phyloP scores from a whole-genome alignment of 2,329 filamentous ascomycete genomes.

The Penicillium sp. region DNA sequence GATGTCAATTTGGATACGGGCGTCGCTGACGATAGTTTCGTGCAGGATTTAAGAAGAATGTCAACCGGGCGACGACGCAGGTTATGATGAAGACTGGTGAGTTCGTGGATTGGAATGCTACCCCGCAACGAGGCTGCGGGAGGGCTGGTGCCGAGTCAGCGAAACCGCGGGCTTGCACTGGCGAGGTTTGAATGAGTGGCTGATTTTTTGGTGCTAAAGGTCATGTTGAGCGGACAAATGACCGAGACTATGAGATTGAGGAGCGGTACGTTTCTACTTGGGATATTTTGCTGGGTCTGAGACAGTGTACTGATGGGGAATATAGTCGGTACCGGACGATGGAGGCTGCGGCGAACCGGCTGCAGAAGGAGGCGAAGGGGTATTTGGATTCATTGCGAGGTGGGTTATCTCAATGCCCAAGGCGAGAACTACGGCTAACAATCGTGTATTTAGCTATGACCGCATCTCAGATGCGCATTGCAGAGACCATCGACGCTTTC shows the following conservation, averaged over 20 bases:
- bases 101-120: constrained; percentile 23
- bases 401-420: constrained; percentile 40
- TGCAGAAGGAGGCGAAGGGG: constrained; percentile 98
- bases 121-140: constrained; percentile 20
- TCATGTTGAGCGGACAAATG: constrained; percentile 97
- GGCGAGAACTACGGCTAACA: not conserved
- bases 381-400: constrained; percentile 94
- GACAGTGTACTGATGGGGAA: constrained; percentile 10
- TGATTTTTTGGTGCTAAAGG: constrained; percentile 50
- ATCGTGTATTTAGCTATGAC: constrained; percentile 76
- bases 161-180: not conserved
- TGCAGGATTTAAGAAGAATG: constrained; percentile 90
- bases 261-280: constrained; percentile 63
- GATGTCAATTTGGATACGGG: not conserved
- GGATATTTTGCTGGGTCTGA: not conserved
- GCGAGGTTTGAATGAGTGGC: constrained; percentile 4
- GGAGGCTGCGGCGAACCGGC: constrained; percentile 86
- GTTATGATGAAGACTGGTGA: constrained; percentile 99
- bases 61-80: constrained; percentile 98
- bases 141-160: not conserved
- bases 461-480: constrained; percentile 97
- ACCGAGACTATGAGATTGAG: constrained; percentile 98
- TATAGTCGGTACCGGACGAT: constrained; percentile 90
- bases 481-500: constrained; percentile 98
- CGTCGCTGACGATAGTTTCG: constrained; percentile 1